A percentile compares a stretch with the other conserved stretches of the same genome.
Conservation (phyloP, 2,329 filamentous ascomycete species). For the Periconia sp. region DNA sequence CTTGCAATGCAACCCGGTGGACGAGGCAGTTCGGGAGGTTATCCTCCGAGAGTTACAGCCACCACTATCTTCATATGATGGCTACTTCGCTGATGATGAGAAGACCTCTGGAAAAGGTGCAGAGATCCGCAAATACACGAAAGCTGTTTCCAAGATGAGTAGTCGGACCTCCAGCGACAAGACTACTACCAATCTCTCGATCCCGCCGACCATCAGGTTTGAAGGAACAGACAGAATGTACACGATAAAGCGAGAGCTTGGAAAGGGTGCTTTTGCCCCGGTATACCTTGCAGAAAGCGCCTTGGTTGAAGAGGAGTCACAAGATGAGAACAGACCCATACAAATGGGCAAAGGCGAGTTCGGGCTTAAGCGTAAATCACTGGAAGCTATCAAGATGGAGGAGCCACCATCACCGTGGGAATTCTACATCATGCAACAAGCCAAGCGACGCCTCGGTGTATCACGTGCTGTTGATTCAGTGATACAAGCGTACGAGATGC, state of each 20-base stretch:
- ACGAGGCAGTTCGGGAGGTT: slow-evolving; percentile 72
- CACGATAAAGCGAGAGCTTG: slow-evolving; percentile 81
- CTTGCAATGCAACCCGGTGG: slow-evolving; percentile 84
- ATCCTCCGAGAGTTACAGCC: slow-evolving; percentile 79
- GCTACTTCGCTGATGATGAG: slow-evolving; percentile 76
- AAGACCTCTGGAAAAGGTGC: slow-evolving; percentile 69
- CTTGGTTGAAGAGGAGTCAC: slow-evolving; percentile 56
- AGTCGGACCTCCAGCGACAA: slow-evolving; percentile 64
- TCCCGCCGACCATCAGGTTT: slow-evolving; percentile 72
- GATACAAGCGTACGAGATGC: slow-evolving; percentile 85
- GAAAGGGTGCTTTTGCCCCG: slow-evolving; percentile 91
- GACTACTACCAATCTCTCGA: slow-evolving; percentile 63
- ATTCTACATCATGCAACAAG: slow-evolving; percentile 90
- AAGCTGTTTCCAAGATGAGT: slow-evolving; percentile 65
- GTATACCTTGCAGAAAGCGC: slow-evolving; percentile 88
- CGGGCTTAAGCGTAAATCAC: slow-evolving; percentile 61
- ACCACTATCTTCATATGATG: slow-evolving; percentile 73
- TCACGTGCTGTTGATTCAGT: slow-evolving; percentile 77
- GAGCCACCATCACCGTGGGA: slow-evolving; percentile 89
- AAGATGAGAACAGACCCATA: slow-evolving; percentile 49
- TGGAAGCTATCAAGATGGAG: slow-evolving; percentile 96
- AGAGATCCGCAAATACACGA: slow-evolving; percentile 84
- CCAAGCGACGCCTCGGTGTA: slow-evolving; percentile 76
- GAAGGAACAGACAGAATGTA: slow-evolving; percentile 71
- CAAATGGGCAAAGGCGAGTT: slow-evolving; percentile 69